Evolutionary conservation across 2,329 filamentous ascomycete genomes (phyloP), one percentile per base, ranked within the genome.

Genomic region (Pezicula radicicola): DNA sequence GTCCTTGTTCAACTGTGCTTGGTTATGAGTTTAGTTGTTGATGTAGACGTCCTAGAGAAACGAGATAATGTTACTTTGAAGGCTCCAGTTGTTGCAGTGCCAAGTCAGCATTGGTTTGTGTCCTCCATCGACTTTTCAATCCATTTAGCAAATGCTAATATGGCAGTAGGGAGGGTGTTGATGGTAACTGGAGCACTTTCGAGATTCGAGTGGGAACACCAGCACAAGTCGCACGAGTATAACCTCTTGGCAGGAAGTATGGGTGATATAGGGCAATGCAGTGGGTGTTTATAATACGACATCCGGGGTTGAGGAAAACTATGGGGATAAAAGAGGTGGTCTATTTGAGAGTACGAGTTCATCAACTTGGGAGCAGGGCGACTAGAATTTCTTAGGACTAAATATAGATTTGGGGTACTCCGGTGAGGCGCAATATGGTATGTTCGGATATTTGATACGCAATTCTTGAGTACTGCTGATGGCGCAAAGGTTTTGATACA

Each of bases 241-340:
- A 3, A 73, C 70, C 12, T 67, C 69, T 0, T 71, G 70, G 46
- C 68, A 70, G 9, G 62, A 70, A 48, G 62, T 68, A 35, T 85
- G 71, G 71, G 50, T 89, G 65, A 81, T 87, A 42, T 89, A 85
- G 84, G 78, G 82, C 3, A 77, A 81, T 3, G 75, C 83, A 49
- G 71, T 76, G 0, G 72, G 75, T 52, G 83, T 81, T 48, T 87
- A 82, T 49, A 72, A 70, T 42, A 48, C 70, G 36, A 66, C 66
- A 15, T 64, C 69, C n/a, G 70, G 70, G 10, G 64, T 72, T 3
- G 64, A 68, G 5, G 21, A 53, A 6, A 54, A 70, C 51, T 74
- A 70, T 49, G 64, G 67, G 9, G 63, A 67, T 13, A 66, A 66
- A 0, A 62, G 70, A 35, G 70, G 71, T 7, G 64, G 57, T 2